phyloP scores from a whole-genome alignment of 805 yeast species.

The Yamadazyma endophytica region DNA sequence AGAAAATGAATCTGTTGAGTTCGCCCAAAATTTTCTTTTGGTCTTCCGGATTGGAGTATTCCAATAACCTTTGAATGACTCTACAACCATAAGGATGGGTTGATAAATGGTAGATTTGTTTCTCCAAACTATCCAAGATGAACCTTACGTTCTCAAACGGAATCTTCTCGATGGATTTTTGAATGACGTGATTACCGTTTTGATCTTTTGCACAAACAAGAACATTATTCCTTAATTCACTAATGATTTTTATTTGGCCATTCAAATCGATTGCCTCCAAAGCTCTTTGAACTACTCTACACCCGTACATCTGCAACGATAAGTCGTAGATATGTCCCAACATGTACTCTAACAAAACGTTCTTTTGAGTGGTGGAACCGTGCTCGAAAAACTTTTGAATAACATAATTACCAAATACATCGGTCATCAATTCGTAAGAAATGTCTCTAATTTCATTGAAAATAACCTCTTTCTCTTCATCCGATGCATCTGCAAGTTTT shows the following conservation, averaged over 20 bases:
- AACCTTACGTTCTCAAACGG: conserved; percentile 69
- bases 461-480: conserved; percentile 70
- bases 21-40: conserved; percentile 67
- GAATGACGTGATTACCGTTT: conserved; percentile 97
- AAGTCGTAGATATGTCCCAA: conserved; percentile 67
- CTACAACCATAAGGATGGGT: conserved; percentile 98
- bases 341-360: conserved; percentile 66
- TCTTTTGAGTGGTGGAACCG: conserved; percentile 68
- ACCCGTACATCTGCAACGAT: conserved; percentile 95
- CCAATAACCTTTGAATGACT: conserved; percentile 88
- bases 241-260: conserved; percentile 64
- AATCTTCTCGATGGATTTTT: conserved; percentile 84
- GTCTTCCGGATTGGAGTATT: conserved; percentile 64
- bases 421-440: conserved; percentile 80
- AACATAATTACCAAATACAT: conserved; percentile 96
- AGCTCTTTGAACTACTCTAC: conserved; percentile 95
- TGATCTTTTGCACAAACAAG: conserved; percentile 68
- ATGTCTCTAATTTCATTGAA: conserved; percentile 79
- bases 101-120: conserved; percentile 76
- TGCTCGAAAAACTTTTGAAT: conserved; percentile 90
- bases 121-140: conserved; percentile 65
- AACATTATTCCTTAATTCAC: conserved; percentile 71
- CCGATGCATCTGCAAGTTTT: conserved; percentile 59
- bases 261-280: conserved; percentile 63
- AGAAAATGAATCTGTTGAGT: conserved; percentile 65